A percentile compares a stretch with the other conserved stretches of the same genome.
These are phyloP conservation scores for Lactarius tabidus DNA, from an alignment of 768 basidiomycete genomes.

Conservation along the genomic window DNA sequence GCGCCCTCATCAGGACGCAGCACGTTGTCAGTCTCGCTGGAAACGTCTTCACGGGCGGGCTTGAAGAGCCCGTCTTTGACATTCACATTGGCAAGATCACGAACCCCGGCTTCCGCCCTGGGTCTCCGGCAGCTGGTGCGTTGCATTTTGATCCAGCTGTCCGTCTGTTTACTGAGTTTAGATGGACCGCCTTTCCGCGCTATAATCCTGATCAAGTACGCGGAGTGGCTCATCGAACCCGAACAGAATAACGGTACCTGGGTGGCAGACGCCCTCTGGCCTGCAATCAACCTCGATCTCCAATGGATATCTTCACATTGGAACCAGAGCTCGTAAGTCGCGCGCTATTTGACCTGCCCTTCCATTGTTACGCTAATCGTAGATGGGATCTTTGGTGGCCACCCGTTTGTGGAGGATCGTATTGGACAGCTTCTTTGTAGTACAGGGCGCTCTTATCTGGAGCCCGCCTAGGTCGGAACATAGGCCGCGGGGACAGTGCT, in stretches of 20 bases:
- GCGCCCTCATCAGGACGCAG: slow-evolving; percentile 14
- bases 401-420: slow-evolving; percentile 16
- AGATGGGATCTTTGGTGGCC: slow-evolving; percentile 21
- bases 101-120: not conserved
- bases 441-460: slow-evolving; percentile 13
- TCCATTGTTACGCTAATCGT: not conserved
- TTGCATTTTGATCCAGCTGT: not conserved
- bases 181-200: slow-evolving; percentile 17
- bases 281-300: slow-evolving; percentile 17
- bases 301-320: slow-evolving; percentile 16
- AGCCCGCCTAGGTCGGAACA: slow-evolving; percentile 10
- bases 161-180: not conserved
- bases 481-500: not conserved
- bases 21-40: slow-evolving; percentile 16
- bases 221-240: slow-evolving; percentile 15
- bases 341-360: not conserved
- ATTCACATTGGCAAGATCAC: slow-evolving; percentile 1
- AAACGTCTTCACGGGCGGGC: slow-evolving; percentile 16
- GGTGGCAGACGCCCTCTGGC: slow-evolving; percentile 10
- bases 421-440: slow-evolving; percentile 18
- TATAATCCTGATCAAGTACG: slow-evolving; percentile 13
- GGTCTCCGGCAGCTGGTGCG: slow-evolving; percentile 16
- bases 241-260: slow-evolving; percentile 9
- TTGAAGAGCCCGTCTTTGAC: slow-evolving; percentile 15
- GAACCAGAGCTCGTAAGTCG: slow-evolving; percentile 21